These are phyloP conservation scores for Gymnopus androsaceus DNA, from an alignment of 1,284 basidiomycete genomes.

Conservation along the genomic window DNA sequence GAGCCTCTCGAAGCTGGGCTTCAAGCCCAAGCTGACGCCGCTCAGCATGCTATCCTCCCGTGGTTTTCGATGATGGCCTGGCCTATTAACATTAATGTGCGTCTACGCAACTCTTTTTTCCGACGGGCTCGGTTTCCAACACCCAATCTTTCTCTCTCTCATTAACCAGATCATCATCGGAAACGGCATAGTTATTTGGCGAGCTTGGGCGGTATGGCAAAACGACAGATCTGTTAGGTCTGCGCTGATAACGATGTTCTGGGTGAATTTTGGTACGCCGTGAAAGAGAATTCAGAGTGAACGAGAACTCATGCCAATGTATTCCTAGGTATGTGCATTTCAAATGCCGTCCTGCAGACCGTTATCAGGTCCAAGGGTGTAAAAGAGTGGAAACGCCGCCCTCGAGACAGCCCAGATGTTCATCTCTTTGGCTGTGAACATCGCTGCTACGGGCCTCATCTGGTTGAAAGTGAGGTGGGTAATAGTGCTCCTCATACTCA, in stretches of 20 bases:
- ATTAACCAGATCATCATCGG: constrained; percentile 4
- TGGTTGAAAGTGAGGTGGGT: neutral
- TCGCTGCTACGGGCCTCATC: neutral
- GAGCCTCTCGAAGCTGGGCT: constrained; percentile 5
- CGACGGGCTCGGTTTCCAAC: neutral
- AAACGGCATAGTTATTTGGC: constrained; percentile 1
- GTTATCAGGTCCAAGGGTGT: neutral
- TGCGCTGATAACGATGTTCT: neutral
- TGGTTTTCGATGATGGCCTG: neutral
- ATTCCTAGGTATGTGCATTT: neutral
- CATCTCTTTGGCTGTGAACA: neutral
- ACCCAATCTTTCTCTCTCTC: neutral
- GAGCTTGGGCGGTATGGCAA: constrained; percentile 6
- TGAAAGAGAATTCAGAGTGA: no score
- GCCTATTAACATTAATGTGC: constrained; percentile 6
- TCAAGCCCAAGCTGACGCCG: constrained; percentile 1
- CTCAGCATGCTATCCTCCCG: constrained; percentile 1
- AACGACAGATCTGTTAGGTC: neutral
- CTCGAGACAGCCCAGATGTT: constrained; percentile 5
- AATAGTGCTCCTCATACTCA: neutral
- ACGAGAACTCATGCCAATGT: no score
- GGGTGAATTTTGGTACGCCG: neutral
- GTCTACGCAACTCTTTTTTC: no score
- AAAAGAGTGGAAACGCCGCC: neutral
- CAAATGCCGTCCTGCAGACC: neutral